Conservation (phyloP, 768 basidiomycete species). For the Mycena rebaudengoi region DNA sequence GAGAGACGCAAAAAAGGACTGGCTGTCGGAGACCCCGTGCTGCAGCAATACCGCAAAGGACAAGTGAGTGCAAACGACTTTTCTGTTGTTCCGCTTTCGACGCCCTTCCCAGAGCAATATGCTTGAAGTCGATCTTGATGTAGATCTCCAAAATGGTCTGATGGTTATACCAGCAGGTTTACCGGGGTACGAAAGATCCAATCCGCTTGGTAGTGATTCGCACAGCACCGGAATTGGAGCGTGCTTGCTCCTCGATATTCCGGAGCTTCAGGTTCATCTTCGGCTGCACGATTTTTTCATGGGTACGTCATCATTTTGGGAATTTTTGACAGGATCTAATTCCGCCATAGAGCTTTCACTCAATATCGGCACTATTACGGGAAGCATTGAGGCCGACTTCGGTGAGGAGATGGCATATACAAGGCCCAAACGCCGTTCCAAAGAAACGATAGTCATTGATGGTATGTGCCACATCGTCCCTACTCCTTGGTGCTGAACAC, state of each 20-base stretch:
- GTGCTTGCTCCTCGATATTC: slow-evolving; percentile 63
- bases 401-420: slow-evolving; percentile 49
- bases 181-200: slow-evolving; percentile 62
- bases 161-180: slow-evolving; percentile 74
- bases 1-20: slow-evolving; percentile 66
- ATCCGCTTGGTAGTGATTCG: slow-evolving; percentile 27
- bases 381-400: slow-evolving; percentile 58
- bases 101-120: slow-evolving; percentile 70
- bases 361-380: slow-evolving; percentile 70
- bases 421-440: slow-evolving; percentile 26
- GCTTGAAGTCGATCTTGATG: slow-evolving; percentile 75
- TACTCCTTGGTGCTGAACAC: neutral
- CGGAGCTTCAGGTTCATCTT: slow-evolving; percentile 79
- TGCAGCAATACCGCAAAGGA: slow-evolving; percentile 80
- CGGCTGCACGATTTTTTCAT: slow-evolving; percentile 88
- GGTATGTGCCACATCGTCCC: slow-evolving; percentile 37
- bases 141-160: slow-evolving; percentile 60
- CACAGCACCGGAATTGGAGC: slow-evolving; percentile 55
- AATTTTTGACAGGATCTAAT: neutral
- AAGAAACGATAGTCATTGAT: slow-evolving; percentile 59
- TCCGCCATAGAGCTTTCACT: slow-evolving; percentile 72
- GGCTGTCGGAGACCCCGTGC: slow-evolving; percentile 83
- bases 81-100: neutral
- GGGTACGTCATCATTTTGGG: slow-evolving; percentile 56
- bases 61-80: slow-evolving; percentile 58